These are phyloP conservation scores for Camellia japonica DNA, from an alignment of 148 eudicot genomes.

Conservation along the genomic window DNA sequence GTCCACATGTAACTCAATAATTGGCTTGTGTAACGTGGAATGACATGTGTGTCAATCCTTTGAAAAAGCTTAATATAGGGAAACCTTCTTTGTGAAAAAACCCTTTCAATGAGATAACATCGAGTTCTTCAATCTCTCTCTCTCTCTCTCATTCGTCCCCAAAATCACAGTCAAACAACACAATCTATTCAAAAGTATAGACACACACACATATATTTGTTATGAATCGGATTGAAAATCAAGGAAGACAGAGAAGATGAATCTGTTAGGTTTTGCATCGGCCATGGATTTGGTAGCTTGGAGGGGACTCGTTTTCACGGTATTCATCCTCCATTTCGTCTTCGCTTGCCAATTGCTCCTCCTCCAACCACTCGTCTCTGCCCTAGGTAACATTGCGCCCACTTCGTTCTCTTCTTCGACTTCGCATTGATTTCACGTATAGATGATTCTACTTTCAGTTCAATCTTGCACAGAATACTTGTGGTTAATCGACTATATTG, in stretches of 20 bases:
- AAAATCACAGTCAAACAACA: neutral
- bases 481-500: neutral
- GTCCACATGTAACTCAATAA: constrained; percentile 23
- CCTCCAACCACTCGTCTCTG: constrained; percentile 84
- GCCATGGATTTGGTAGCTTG: constrained; percentile 65
- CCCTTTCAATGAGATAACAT: neutral
- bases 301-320: constrained; percentile 59
- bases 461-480: neutral
- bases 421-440: neutral
- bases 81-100: no score
- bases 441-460: neutral
- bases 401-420: neutral
- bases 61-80: neutral
- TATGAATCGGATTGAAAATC: neutral
- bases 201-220: neutral
- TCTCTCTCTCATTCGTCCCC: neutral
- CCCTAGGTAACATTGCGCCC: constrained; percentile 43
- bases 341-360: constrained; percentile 72
- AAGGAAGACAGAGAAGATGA: constrained; percentile 29
- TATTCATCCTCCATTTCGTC: constrained; percentile 70
- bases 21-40: constrained; percentile 42
- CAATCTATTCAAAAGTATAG: neutral
- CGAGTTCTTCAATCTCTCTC: neutral
- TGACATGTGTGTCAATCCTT: constrained; percentile 10
- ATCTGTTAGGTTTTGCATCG: constrained; percentile 30